Evolutionary conservation across 164 flowering plant genomes (phyloP), one percentile per base, ranked within the genome.

Genomic region (Chimonanthus praecox): DNA sequence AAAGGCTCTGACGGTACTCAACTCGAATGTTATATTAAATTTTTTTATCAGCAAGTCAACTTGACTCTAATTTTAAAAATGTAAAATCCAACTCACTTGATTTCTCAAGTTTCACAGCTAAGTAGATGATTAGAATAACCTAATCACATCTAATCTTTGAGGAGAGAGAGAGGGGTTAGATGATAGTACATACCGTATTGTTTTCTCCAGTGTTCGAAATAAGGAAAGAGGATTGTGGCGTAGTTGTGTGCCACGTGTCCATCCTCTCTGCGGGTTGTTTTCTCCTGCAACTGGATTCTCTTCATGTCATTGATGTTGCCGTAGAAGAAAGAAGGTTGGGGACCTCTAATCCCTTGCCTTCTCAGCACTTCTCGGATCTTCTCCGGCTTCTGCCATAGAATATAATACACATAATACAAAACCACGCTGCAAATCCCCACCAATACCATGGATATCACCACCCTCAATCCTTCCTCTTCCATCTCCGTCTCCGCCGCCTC

Each of bases 201-300:
- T n/a, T 77, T 66, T 49, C 71, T 64, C 80, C 80, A 77, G 48
- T 7, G 70, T 70, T 77, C 73, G 60, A 77, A 77, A 47, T 69
- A 77, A 33, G 80, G 76, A 67, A 77, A 77, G 20, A 73, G 47
- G 2, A 6, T 58, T 3, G 70, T 21, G 46, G 61, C 43, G 46
- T 68, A 69, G 70, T 76, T 71, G 10, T 76, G 68, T 11, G 68
- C 10, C 47, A 65, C 47, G 15, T 15, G 15, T 3, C 49, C 45
- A 8, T 33, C 16, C 11, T 10, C 15, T 9, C 45, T 15, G 7
- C 48, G 10, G 18, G 47, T 13, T 45, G 13, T 44, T 45, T 44
- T 65, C 68, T 44, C 47, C 48, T 11, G 44, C 16, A n/a, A 65
- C 7, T 50, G 50, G 5, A 51, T 69, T 54, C n/a, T 54, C 54